Percentiles rank a stretch among this genome's conserved stretches.
Evolutionary conservation across 2,329 filamentous ascomycete genomes (phyloP).

Genomic region (Arthroderma uncinatum): DNA sequence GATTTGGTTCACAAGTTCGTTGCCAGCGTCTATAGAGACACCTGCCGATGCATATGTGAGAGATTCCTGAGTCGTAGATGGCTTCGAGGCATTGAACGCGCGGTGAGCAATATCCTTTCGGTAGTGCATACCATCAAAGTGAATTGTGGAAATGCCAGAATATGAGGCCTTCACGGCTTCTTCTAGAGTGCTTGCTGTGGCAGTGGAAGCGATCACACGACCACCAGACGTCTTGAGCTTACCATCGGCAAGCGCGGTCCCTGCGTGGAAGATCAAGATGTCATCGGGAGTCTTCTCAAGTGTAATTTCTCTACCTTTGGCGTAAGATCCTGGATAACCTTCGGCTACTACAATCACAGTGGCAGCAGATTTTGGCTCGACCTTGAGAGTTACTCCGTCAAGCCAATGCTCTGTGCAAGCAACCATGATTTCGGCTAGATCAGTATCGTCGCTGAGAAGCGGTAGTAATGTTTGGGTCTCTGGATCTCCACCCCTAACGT

Average conservation of each 20-base stretch:
- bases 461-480: conserved; percentile 81
- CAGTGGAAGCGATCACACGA: conserved; percentile 85
- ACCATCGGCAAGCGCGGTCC: conserved; percentile 55
- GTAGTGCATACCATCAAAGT: conserved; percentile 83
- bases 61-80: conserved; percentile 20
- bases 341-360: conserved; percentile 91
- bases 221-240: conserved; percentile 70
- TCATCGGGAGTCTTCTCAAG: conserved; percentile 43
- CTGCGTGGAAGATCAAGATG: conserved; percentile 83
- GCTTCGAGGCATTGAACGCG: conserved; percentile 30
- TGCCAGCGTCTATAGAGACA: conserved; percentile 89
- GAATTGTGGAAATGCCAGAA: conserved; percentile 63
- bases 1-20: conserved; percentile 83
- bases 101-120: conserved; percentile 85
- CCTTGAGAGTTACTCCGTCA: conserved; percentile 54
- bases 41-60: conserved; percentile 90
- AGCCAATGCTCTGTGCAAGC: conserved; percentile 70
- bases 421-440: conserved; percentile 79
- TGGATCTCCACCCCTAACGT: conserved; percentile 83
- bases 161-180: conserved; percentile 85
- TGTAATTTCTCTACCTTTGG: conserved; percentile 59
- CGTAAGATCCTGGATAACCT: conserved; percentile 79
- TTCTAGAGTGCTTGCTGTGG: conserved; percentile 62
- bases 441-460: conserved; percentile 63
- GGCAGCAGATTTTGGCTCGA: conserved; percentile 62